Conservation (phyloP, 1,284 basidiomycete species). For the Pseudozyma sp. region DNA sequence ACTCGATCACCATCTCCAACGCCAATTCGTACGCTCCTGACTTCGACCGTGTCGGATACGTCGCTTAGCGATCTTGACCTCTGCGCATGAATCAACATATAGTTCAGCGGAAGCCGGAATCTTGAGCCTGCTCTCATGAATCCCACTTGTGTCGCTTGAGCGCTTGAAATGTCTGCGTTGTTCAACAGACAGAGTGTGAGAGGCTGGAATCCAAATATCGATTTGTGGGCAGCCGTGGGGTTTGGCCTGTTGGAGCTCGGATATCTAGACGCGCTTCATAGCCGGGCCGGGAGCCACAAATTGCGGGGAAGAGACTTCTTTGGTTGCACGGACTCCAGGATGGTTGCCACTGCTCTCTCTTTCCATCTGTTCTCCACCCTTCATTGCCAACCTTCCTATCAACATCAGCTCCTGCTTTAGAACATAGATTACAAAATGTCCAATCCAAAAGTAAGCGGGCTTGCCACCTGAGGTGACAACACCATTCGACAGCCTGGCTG, state of each 20-base stretch:
- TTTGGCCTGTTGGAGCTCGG: not conserved
- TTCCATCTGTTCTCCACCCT: not conserved
- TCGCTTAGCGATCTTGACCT: not conserved
- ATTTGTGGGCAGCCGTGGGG: too few species aligned
- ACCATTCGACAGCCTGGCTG: not conserved
- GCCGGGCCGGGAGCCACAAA: not conserved
- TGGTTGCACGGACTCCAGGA: not conserved
- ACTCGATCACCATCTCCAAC: conserved; percentile 40
- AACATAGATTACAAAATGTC: conserved; percentile 19
- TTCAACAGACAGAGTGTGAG: too few species aligned
- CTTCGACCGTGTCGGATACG: conserved; percentile 43
- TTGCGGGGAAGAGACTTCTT: not conserved
- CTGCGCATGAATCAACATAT: too few species aligned
- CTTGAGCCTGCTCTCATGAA: not conserved
- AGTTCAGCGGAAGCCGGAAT: too few species aligned
- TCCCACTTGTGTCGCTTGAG: too few species aligned
- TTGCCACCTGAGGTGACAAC: too few species aligned
- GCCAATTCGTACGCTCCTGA: conserved; percentile 35
- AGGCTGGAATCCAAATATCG: too few species aligned
- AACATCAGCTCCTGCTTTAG: not conserved
- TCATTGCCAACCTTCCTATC: not conserved
- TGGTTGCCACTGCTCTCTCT: not conserved
- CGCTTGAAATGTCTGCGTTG: too few species aligned
- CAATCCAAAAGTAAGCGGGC: conserved; percentile 24
- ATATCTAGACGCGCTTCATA: not conserved